Evolutionary conservation across 305 asterid species (phyloP).

Genomic region (Solanum aculeatissimum): DNA sequence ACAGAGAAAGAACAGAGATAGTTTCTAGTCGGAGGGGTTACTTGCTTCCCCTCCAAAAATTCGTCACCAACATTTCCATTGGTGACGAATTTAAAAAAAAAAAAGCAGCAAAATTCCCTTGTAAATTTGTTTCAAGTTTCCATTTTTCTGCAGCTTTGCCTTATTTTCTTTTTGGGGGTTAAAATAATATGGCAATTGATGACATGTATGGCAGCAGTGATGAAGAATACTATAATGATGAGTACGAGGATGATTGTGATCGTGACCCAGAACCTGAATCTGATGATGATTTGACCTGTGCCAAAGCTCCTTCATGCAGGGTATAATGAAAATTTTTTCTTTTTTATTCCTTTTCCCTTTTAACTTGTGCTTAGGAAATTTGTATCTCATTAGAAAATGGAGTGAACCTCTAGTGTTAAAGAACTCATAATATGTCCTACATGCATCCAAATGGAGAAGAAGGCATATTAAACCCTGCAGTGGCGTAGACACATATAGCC

Average conservation of each 20-base stretch:
- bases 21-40: neutral
- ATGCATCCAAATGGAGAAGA: neutral
- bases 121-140: neutral
- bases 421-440: too few species aligned
- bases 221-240: conserved; percentile 20
- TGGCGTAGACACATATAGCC: too few species aligned
- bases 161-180: neutral
- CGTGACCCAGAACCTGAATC: conserved; percentile 6
- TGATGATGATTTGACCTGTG: neutral
- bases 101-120: neutral
- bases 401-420: too few species aligned
- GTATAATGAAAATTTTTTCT: neutral
- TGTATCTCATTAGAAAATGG: neutral
- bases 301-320: conserved; percentile 21
- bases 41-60: neutral
- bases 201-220: conserved; percentile 21
- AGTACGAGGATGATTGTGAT: neutral
- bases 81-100: neutral
- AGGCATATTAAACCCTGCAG: too few species aligned
- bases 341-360: neutral
- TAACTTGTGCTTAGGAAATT: too few species aligned
- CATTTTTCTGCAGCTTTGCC: neutral
- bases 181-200: conserved; percentile 1
- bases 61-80: neutral
- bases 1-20: neutral